Evolutionary conservation across 805 yeast genomes (phyloP), one percentile per base, ranked within the genome.

Genomic region (Kodamaea restingae): DNA sequence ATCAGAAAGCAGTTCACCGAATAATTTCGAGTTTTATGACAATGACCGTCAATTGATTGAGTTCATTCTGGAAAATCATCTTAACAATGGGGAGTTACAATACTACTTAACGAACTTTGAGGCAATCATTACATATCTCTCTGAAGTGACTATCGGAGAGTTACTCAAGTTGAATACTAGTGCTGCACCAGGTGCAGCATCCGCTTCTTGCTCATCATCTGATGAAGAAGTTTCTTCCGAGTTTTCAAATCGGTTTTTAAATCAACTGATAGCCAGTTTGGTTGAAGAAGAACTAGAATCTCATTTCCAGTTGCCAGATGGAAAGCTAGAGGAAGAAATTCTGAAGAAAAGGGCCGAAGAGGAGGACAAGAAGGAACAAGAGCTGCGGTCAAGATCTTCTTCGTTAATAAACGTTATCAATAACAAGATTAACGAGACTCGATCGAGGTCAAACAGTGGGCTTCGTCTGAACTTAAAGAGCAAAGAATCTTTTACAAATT

Each of bases 51-150:
- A 54, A 15, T 43, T 67, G 22, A 50, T 62, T n/a, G 44, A 55
- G 7, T 54, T 50, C 41, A 51, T 67, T 8, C 52, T 51, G 37
- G 36, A 44, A 11, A 50, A 42, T 11, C 61, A 52, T 40, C 53
- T 67, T 30, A 67, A 67, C 46, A 56, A 54, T 20, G 71, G 73
- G 1, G 73, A 67, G 42, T 43, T 60, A 26, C 55, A 56, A 35
- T 68, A 57, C 41, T 67, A 65, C 44, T 49, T 67, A 21, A 67
- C 73, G 3, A 68, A 68, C 45, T 62, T 67, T 38, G 73, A 68
- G 39, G 73, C 73, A 3, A 58, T 64, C 12, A 50, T 66, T 10
- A 58, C 52, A 32, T 68, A 61, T 47, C 50, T 67, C 26, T 60
- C 63, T 41, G 65, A 61, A 4, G 59, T 66, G 4, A 61, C 70